Evolutionary conservation across 768 basidiomycete species (phyloP).

Genomic region (Coprinellus aureogranulatus): DNA sequence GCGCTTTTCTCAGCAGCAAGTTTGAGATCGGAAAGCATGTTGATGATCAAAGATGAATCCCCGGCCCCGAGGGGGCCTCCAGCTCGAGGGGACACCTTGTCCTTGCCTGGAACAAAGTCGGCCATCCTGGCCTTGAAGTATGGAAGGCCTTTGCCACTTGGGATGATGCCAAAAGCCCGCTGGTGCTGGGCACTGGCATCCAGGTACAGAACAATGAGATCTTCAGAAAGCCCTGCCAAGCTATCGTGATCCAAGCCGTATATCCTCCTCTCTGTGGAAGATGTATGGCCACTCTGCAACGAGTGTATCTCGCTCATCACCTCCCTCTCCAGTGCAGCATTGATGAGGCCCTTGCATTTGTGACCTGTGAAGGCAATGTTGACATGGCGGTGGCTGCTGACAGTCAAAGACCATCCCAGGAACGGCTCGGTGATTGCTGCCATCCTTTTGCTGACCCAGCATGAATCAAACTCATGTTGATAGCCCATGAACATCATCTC

Average conservation of each 20-base stretch:
- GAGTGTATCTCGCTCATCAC: background rate
- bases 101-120: background rate
- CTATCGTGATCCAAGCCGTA: background rate
- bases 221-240: background rate
- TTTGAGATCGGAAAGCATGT: no score
- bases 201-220: background rate
- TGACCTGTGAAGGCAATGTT: background rate
- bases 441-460: background rate
- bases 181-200: background rate
- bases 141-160: background rate
- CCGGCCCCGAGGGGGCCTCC: no score
- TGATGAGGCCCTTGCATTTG: background rate
- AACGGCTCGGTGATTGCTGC: background rate
- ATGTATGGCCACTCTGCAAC: background rate
- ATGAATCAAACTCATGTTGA: background rate
- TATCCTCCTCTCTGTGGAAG: background rate
- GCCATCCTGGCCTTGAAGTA: background rate
- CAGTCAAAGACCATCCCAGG: background rate
- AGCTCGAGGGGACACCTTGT: background rate
- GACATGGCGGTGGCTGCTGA: background rate
- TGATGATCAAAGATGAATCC: no score
- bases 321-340: background rate
- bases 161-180: background rate
- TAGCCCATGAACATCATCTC: constrained; percentile 6
- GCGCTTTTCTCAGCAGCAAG: no score